These are phyloP conservation scores for Cryptococcus jaspeensis DNA, from an alignment of 1,284 basidiomycete genomes.

Conservation along the genomic window DNA sequence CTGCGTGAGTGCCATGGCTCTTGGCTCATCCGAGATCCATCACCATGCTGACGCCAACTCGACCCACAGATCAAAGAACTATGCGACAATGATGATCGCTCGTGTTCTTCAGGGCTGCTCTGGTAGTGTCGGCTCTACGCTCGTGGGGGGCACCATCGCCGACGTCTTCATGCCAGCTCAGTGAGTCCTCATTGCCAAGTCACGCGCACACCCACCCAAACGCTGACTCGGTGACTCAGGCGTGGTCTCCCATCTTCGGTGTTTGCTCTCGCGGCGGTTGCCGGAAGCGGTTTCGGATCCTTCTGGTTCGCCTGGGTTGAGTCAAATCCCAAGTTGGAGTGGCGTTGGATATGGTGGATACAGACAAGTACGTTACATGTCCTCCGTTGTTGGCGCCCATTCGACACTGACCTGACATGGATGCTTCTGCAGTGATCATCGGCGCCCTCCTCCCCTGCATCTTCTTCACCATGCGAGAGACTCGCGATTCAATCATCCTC, in stretches of 20 bases:
- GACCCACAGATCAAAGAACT: conserved; percentile 60
- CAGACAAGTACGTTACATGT: conserved; percentile 59
- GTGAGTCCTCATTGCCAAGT: conserved; percentile 48
- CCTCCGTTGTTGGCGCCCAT: background rate
- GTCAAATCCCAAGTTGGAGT: conserved; percentile 60
- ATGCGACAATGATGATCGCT: conserved; percentile 65
- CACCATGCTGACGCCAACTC: background rate
- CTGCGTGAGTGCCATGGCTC: conserved; percentile 56
- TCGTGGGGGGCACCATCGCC: conserved; percentile 74
- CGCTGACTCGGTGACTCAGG: conserved; percentile 9
- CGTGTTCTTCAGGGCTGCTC: conserved; percentile 68
- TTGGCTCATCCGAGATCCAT: background rate
- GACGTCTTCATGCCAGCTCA: conserved; percentile 66
- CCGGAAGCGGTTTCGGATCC: conserved; percentile 65
- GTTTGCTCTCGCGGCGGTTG: conserved; percentile 62
- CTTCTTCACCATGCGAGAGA: conserved; percentile 43
- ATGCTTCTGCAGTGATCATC: conserved; percentile 19
- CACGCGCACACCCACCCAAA: background rate
- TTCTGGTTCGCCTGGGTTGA: conserved; percentile 69
- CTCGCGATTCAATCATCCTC: conserved; percentile 45
- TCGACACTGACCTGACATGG: background rate
- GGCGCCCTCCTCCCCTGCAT: conserved; percentile 40
- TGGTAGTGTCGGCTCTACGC: conserved; percentile 63
- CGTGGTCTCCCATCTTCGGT: conserved; percentile 66
- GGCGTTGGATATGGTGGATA: conserved; percentile 83